Percentiles rank a stretch among this genome's conserved stretches.
Evolutionary conservation across 2,329 filamentous ascomycete species (phyloP).

Genomic region (Microascus cirrosus): DNA sequence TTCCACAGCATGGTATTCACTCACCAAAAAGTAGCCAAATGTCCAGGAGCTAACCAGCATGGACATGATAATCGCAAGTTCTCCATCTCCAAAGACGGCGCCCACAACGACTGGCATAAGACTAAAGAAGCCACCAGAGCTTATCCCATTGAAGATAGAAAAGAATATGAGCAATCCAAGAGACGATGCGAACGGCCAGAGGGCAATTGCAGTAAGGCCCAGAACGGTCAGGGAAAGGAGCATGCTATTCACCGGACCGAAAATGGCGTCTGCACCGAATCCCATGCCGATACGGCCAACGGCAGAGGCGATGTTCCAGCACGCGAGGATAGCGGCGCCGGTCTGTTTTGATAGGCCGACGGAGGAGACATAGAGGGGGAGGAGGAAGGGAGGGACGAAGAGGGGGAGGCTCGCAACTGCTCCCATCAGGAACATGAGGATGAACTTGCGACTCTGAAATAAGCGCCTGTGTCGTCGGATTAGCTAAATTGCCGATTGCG

Average conservation of each 20-base stretch:
- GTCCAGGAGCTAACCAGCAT: slow-evolving; percentile 18
- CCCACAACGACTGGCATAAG: slow-evolving; percentile 16
- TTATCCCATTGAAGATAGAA: slow-evolving; percentile 13
- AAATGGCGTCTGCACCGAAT: slow-evolving; percentile 10
- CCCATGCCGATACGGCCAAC: slow-evolving; percentile 14
- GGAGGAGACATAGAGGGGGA: slow-evolving; percentile 13
- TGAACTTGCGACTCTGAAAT: slow-evolving; percentile 14
- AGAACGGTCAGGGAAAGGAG: slow-evolving; percentile 14
- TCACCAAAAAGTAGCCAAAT: slow-evolving; percentile 17
- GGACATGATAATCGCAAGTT: slow-evolving; percentile 11
- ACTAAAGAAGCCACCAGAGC: slow-evolving; percentile 18
- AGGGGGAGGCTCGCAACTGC: slow-evolving; percentile 15
- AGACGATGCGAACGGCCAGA: slow-evolving; percentile 15
- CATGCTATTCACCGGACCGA: slow-evolving; percentile 17
- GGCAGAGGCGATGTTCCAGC: slow-evolving; percentile 18
- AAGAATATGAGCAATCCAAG: slow-evolving; percentile 8
- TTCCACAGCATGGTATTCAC: not conserved
- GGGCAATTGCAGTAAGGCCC: slow-evolving; percentile 13
- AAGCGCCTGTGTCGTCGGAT: slow-evolving; percentile 12
- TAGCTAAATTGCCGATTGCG: not conserved
- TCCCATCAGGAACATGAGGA: slow-evolving; percentile 12
- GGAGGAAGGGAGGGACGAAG: slow-evolving; percentile 15
- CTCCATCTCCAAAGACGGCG: slow-evolving; percentile 12
- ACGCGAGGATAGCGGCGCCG: slow-evolving; percentile 12
- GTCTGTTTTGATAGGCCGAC: slow-evolving; percentile 14